Evolutionary conservation across 2,329 filamentous ascomycete genomes (phyloP), one percentile per base, ranked within the genome.

Genomic region (Aureobasidium lini): DNA sequence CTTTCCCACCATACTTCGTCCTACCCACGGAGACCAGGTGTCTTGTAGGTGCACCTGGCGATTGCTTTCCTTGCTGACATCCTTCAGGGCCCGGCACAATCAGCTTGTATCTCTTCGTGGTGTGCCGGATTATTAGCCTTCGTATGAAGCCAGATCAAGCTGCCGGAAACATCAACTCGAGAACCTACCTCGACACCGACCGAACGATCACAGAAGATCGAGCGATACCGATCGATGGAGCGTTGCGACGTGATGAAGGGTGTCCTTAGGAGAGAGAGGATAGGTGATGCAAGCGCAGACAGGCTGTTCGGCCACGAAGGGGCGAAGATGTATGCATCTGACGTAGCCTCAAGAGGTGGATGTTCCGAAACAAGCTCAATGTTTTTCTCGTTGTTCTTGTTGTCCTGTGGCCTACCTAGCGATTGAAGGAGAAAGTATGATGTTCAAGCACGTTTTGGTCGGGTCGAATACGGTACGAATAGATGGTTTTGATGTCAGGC

Each of bases 61-160:
- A 10, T 5, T 7, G 16, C 13, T 39, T 23, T 37, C 15, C 18
- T 4, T 50, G 18, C 47, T 50, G 16, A 50, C 47, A 23, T 13
- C n/a, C 10, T 50, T 13, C 15, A 50, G 47, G 18, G 18, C 15
- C 50, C 52, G 52, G 40, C 39, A 56, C 52, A 28, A 56, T 56
- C n/a, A 32, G 52, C 40, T 46, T 29, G 52, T 40, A 56, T 40
- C 52, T 56, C 52, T 44, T 28, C 52, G 52, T 37, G 40, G 40
- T 46, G 52, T 56, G 29, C 31, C 52, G 39, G 52, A 44, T 40
- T n/a, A 56, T 31, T 56, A 56, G 42, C 40, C 42, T 37, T 7
- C 15, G 52, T 18, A 40, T 37, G 52, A 56, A 46, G 52, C 40
- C 39, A 56, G 37, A 32, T 13, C 52, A 46, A 56, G 52, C 52